Evolutionary conservation across 495 filamentous ascomycete genomes (phyloP).

Genomic region (Podospora anserina): DNA sequence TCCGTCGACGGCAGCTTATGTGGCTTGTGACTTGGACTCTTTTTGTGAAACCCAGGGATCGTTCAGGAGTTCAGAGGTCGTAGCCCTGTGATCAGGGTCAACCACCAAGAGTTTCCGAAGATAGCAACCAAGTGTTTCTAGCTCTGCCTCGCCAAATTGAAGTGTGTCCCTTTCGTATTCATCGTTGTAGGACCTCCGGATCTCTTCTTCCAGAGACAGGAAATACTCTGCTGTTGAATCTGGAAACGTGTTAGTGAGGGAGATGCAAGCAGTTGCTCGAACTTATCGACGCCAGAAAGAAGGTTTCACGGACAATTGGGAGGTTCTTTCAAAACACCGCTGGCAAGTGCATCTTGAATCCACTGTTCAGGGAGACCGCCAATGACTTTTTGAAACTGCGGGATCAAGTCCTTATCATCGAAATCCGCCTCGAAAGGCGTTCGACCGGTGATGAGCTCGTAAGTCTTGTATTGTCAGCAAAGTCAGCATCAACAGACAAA

Average conservation of each 20-base stretch:
- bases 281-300: neutral
- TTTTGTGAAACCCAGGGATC: neutral
- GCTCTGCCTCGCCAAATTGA: neutral
- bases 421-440: constrained; percentile 5
- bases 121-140: neutral
- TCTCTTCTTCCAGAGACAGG: neutral
- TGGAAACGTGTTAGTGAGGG: neutral
- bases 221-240: neutral
- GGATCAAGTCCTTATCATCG: neutral
- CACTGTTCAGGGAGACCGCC: neutral
- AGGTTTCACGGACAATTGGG: neutral
- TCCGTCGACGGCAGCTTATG: too few species aligned
- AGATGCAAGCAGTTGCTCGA: neutral
- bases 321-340: neutral
- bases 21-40: too few species aligned
- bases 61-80: neutral
- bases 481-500: neutral
- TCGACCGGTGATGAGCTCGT: neutral
- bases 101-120: neutral
- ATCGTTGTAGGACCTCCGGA: neutral
- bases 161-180: neutral
- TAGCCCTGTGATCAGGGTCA: neutral
- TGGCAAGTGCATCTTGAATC: neutral
- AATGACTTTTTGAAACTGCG: constrained; percentile 2
- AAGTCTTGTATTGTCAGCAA: neutral